Base-by-base conservation (phyloP, 176 grass and related monocot species). In the Juncus inflexus region DNA sequence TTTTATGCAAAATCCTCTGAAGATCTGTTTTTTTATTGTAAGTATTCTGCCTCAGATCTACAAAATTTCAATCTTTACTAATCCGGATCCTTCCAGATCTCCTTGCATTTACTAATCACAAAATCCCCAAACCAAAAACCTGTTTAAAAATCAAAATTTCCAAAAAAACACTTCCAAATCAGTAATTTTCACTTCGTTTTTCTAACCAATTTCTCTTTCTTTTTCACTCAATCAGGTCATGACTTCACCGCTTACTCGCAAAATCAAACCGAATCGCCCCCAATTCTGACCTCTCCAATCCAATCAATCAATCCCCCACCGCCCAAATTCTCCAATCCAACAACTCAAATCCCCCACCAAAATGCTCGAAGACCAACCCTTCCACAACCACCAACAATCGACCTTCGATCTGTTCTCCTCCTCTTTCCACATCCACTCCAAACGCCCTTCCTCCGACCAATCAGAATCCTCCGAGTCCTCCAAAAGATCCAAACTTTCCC, bases 351-450 rank as follows among this genome's bases (percentile, higher is more conserved):
- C 19, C 19, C 9, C 43, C 38, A 50, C 10, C 78, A 82, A 77
- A 64, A 87, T 95, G 90, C 82, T 95, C 71, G 90, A 95, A 50
- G 86, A 77, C 64, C 80, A 95, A 35, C 67, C 79, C 57, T 83
- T 63, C 79, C 79, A 79, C 66, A 61, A 78, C 50, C 75, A 78
- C 50, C 75, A 78, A 9, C 84, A 80, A 75, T 76, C 79, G 62
- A 72, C 79, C 61, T 83, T 77, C 43, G 43, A 47, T 9, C 4
- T 47, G 64, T 68, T 39, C 82, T 83, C 75, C 82, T 83, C 77
- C 75, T 74, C 84, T 8, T 63, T 61, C 62, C 79, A 95, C 58
- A 28, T 77, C 64, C 73, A 95, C 55, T 85, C 60, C 52, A 92
- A 92, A 74, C 89, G 84, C 70, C 64, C 55, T 4, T 62, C 64